phyloP scores from a whole-genome alignment of 176 grass and related monocot genomes.

The Tillandsia leiboldiana region DNA sequence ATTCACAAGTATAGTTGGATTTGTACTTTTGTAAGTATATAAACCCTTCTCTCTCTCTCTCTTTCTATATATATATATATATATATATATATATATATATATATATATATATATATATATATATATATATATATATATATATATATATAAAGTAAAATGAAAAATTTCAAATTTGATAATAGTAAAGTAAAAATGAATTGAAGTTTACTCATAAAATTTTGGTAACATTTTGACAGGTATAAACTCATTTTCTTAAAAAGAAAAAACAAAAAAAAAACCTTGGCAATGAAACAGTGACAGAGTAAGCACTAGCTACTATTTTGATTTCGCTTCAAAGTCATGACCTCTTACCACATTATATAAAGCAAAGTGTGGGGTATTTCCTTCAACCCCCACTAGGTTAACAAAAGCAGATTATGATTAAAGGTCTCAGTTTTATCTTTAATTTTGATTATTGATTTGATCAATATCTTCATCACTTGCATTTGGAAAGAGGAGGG shows the following conservation, averaged over 20 bases:
- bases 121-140: too few relatives aligned
- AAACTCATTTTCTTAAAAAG: not conserved
- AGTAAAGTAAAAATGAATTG: not conserved
- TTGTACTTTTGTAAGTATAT: too few relatives aligned
- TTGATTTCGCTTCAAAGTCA: not conserved
- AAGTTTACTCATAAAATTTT: not conserved
- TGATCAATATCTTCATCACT: conserved; percentile 19
- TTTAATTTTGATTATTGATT: conserved; percentile 4
- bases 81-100: too few relatives aligned
- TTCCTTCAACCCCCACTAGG: not conserved
- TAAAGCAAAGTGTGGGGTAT: not conserved
- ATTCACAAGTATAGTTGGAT: too few relatives aligned
- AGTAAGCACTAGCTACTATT: not conserved
- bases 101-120: too few relatives aligned
- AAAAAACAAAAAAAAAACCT: not conserved
- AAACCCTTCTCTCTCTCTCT: too few relatives aligned
- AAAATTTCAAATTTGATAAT: too few relatives aligned
- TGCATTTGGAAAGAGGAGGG: conserved; percentile 13
- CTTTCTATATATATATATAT: too few relatives aligned
- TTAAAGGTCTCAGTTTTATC: conserved; percentile 64
- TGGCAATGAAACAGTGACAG: not conserved
- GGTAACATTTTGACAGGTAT: not conserved
- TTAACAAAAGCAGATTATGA: conserved; percentile 28
- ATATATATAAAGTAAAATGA: too few relatives aligned
- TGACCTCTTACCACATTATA: not conserved